phyloP scores from a whole-genome alignment of 306 rosid species.

The peach (Prunus persica) region DNA sequence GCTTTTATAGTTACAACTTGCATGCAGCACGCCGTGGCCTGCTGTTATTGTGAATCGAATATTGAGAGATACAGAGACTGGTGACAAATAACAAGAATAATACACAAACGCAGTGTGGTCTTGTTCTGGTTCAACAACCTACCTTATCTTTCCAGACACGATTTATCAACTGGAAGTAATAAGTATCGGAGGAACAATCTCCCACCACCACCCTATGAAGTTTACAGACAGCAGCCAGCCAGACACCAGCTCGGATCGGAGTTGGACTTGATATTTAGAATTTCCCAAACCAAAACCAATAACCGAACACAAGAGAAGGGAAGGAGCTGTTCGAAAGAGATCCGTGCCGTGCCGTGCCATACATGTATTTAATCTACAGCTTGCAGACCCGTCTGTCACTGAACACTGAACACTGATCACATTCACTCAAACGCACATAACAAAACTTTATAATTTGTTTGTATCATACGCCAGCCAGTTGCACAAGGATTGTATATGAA shows the following conservation, averaged over 20 bases:
- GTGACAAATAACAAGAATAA: constrained; percentile 4
- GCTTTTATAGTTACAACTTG: constrained; percentile 19
- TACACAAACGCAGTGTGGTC: constrained; percentile 13
- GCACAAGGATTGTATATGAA: not conserved
- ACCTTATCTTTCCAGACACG: not conserved
- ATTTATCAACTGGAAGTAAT: not conserved
- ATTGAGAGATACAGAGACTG: not conserved
- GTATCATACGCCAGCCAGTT: not conserved
- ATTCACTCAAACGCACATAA: too few relatives aligned
- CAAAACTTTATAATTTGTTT: not conserved
- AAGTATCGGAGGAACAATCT: constrained; percentile 20
- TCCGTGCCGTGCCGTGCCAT: not conserved
- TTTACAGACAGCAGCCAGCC: constrained; percentile 15
- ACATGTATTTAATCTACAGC: constrained; percentile 22
- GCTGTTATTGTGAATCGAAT: constrained; percentile 17
- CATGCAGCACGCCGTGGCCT: constrained; percentile 22
- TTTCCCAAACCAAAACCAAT: not conserved
- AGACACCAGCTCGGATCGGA: not conserved
- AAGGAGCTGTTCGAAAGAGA: too few relatives aligned
- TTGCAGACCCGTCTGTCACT: constrained; percentile 9
- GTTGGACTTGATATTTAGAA: too few relatives aligned
- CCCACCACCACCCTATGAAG: constrained; percentile 3
- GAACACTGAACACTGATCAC: constrained; percentile 1
- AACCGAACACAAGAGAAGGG: too few relatives aligned
- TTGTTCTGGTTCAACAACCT: constrained; percentile 8